phyloP scores from a whole-genome alignment of 2,329 filamentous ascomycete genomes.

The Penicillium sp. region DNA sequence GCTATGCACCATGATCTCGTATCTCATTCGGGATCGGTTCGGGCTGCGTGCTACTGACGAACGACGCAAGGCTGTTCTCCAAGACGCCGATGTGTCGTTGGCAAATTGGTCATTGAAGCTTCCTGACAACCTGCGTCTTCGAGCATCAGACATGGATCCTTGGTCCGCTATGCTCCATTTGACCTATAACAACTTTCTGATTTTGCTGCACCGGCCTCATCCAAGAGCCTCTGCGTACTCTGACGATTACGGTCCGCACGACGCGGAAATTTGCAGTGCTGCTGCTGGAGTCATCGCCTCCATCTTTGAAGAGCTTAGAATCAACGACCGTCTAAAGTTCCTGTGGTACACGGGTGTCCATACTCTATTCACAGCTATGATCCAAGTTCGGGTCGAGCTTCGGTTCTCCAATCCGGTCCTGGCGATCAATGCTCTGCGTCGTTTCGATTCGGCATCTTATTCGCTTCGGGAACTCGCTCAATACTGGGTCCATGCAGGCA shows the following conservation, averaged over 20 bases:
- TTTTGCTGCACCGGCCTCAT: conserved; percentile 44
- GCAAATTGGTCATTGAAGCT: conserved; percentile 43
- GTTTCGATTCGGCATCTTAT: conserved; percentile 42
- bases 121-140: conserved; percentile 40
- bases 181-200: conserved; percentile 46
- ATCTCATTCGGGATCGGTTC: conserved; percentile 42
- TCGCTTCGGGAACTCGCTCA: conserved; percentile 41
- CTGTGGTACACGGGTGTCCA: conserved; percentile 45
- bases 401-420: conserved; percentile 45
- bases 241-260: conserved; percentile 44
- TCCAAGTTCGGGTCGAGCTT: conserved; percentile 45
- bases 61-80: conserved; percentile 40
- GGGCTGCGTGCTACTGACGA: conserved; percentile 39
- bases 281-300: conserved; percentile 44
- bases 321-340: conserved; percentile 41
- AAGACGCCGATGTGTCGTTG: conserved; percentile 40
- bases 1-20: conserved; percentile 50
- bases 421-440: conserved; percentile 44
- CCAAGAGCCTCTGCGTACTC: conserved; percentile 42
- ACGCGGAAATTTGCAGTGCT: conserved; percentile 45
- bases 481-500: conserved; percentile 44
- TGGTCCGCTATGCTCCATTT: conserved; percentile 45
- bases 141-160: conserved; percentile 40
- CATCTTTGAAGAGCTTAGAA: conserved; percentile 43
- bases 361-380: conserved; percentile 46